These are phyloP conservation scores for Mycena pura DNA, from an alignment of 768 basidiomycete genomes.

Conservation along the genomic window DNA sequence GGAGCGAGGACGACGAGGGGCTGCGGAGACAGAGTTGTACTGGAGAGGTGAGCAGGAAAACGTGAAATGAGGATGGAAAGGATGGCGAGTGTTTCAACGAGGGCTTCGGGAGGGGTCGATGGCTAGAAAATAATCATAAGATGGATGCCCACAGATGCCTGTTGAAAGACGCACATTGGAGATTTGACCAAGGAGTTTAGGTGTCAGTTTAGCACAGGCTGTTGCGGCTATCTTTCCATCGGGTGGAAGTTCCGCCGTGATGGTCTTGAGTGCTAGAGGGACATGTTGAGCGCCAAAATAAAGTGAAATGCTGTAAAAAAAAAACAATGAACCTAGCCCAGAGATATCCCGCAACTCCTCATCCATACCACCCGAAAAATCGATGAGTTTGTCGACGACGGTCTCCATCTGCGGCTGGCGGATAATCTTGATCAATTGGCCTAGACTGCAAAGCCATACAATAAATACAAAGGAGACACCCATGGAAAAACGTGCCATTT, in stretches of 20 bases:
- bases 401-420: conserved; percentile 81
- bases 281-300: conserved; percentile 5
- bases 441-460: conserved; percentile 60
- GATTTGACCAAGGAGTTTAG: conserved; percentile 82
- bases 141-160: not conserved
- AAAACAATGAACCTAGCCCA: conserved; percentile 70
- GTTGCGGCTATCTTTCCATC: conserved; percentile 81
- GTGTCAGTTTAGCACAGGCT: conserved; percentile 84
- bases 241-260: conserved; percentile 87
- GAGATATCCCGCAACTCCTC: conserved; percentile 96
- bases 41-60: conserved; percentile 74
- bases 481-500: conserved; percentile 70
- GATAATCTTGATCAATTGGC: conserved; percentile 89
- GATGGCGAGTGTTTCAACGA: conserved; percentile 84
- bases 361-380: conserved; percentile 84
- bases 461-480: conserved; percentile 13
- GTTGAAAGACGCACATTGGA: conserved; percentile 64
- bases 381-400: conserved; percentile 89
- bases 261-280: conserved; percentile 85
- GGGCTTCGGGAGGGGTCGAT: conserved; percentile 77
- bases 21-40: conserved; percentile 56
- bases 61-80: conserved; percentile 88
- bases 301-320: not conserved
- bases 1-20: conserved; percentile 75
- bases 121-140: conserved; percentile 45